Evolutionary conservation across 2,329 filamentous ascomycete genomes (phyloP).

Genomic region (Xylariaceae sp.): DNA sequence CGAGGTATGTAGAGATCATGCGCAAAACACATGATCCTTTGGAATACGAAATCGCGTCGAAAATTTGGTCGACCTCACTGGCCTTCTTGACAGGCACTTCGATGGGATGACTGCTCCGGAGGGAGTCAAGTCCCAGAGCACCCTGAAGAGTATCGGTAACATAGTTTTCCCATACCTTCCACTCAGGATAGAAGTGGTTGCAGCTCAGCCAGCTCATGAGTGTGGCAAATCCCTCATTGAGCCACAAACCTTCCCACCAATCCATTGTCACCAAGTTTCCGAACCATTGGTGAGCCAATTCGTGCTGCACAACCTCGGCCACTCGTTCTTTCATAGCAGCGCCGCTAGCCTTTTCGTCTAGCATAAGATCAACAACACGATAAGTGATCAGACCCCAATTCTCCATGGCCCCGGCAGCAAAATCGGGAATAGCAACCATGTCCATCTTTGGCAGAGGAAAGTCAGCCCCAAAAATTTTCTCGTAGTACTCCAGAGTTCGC

Average conservation of each 20-base stretch:
- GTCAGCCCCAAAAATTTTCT: slow-evolving; percentile 83
- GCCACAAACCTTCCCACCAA: slow-evolving; percentile 96
- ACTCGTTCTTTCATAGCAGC: slow-evolving; percentile 88
- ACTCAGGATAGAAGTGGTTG: slow-evolving; percentile 93
- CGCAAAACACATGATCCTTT: slow-evolving; percentile 94
- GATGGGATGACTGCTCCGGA: slow-evolving; percentile 93
- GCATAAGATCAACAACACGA: slow-evolving; percentile 82
- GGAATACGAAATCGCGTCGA: slow-evolving; percentile 95
- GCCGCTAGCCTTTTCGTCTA: slow-evolving; percentile 88
- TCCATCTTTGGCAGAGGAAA: slow-evolving; percentile 94
- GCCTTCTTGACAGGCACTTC: slow-evolving; percentile 94
- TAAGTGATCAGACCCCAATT: slow-evolving; percentile 98
- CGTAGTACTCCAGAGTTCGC: slow-evolving; percentile 87
- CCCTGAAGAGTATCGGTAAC: slow-evolving; percentile 89
- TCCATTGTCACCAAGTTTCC: slow-evolving; percentile 97
- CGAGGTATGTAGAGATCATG: slow-evolving; percentile 95
- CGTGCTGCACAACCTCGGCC: slow-evolving; percentile 93
- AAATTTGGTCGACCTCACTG: slow-evolving; percentile 97
- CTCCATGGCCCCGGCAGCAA: slow-evolving; percentile 95
- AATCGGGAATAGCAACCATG: slow-evolving; percentile 94
- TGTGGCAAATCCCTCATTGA: slow-evolving; percentile 90
- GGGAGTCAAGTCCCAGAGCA: slow-evolving; percentile 80
- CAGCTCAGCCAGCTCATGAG: slow-evolving; percentile 81
- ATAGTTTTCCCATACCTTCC: slow-evolving; percentile 97
- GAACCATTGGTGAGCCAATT: slow-evolving; percentile 97